A percentile compares a stretch with the other conserved stretches of the same genome.
phyloP scores from a whole-genome alignment of 805 yeast species.

The Kodamaea kaohsiungensis region DNA sequence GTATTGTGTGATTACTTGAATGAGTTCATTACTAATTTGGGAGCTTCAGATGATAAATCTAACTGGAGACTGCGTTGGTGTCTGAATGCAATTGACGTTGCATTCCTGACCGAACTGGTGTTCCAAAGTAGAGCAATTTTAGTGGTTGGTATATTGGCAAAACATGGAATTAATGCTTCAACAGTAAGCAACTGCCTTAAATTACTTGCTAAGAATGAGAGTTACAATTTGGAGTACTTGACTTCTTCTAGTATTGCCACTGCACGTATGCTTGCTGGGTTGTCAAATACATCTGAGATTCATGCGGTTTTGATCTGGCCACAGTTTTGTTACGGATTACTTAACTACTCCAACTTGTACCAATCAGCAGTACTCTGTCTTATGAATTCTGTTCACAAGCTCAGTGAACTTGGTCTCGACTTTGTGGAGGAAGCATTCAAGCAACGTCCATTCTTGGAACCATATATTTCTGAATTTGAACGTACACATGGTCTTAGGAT shows the following conservation, averaged over 20 bases:
- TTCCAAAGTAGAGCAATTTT: conserved; percentile 68
- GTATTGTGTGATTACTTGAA: conserved; percentile 57
- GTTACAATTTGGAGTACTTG: conserved; percentile 28
- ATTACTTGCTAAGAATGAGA: conserved; percentile 24
- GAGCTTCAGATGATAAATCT: conserved; percentile 46
- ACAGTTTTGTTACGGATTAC: conserved; percentile 29
- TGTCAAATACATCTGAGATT: conserved; percentile 45
- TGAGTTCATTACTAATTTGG: conserved; percentile 51
- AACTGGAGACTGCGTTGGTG: conserved; percentile 69
- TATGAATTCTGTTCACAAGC: conserved; percentile 26
- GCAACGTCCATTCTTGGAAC: conserved; percentile 40
- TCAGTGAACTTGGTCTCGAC: conserved; percentile 21
- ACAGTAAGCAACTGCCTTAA: conserved; percentile 35
- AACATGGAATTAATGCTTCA: conserved; percentile 61
- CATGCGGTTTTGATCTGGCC: conserved; percentile 55
- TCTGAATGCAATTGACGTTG: conserved; percentile 61
- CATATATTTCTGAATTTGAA: conserved; percentile 46
- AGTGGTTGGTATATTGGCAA: conserved; percentile 68
- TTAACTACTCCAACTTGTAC: conserved; percentile 31
- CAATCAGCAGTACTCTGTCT: conserved; percentile 35
- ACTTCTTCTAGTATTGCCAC: conserved; percentile 46
- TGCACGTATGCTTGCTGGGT: conserved; percentile 49
- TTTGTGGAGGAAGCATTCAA: conserved; percentile 32
- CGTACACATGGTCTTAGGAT: conserved; percentile 37
- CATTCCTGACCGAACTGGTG: conserved; percentile 55